A percentile compares a stretch with the other conserved stretches of the same genome.
Conservation (phyloP, 2,329 filamentous ascomycete genomes). For the Chaetomium strumarium region DNA sequence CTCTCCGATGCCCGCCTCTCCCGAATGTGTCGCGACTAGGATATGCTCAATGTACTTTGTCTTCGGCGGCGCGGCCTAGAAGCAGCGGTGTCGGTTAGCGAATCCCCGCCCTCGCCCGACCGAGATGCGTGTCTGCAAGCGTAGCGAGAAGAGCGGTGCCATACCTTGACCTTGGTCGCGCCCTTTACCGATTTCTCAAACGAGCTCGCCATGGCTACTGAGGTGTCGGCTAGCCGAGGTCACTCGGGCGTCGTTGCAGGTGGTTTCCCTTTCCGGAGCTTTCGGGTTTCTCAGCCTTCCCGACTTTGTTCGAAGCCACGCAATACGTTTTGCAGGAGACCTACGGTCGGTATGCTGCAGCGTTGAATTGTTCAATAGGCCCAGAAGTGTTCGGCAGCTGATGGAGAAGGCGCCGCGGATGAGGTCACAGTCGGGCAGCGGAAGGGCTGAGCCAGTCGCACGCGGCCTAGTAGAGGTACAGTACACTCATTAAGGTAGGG, state of each 20-base stretch:
- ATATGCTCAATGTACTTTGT: conserved; percentile 99
- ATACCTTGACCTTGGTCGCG: conserved; percentile 93
- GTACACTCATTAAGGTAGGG: no score
- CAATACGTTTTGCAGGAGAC: not conserved
- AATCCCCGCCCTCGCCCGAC: not conserved
- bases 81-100: conserved; percentile 12
- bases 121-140: not conserved
- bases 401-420: not conserved
- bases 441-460: conserved; percentile 15
- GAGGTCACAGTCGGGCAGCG: conserved; percentile 18
- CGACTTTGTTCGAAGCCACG: not conserved
- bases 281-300: conserved; percentile 1
- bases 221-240: conserved; percentile 1
- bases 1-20: conserved; percentile 90
- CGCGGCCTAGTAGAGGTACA: conserved; percentile 2
- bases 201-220: conserved; percentile 63
- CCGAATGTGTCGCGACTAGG: conserved; percentile 86
- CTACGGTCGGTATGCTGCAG: not conserved
- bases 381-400: not conserved
- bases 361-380: not conserved
- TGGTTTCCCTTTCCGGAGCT: not conserved
- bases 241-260: not conserved
- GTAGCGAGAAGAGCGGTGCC: conserved; percentile 13
- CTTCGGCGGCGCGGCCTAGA: conserved; percentile 86
- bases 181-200: conserved; percentile 99